Base-by-base conservation (phyloP, 2,329 filamentous ascomycete genomes). In the Alternaria postmessia region DNA sequence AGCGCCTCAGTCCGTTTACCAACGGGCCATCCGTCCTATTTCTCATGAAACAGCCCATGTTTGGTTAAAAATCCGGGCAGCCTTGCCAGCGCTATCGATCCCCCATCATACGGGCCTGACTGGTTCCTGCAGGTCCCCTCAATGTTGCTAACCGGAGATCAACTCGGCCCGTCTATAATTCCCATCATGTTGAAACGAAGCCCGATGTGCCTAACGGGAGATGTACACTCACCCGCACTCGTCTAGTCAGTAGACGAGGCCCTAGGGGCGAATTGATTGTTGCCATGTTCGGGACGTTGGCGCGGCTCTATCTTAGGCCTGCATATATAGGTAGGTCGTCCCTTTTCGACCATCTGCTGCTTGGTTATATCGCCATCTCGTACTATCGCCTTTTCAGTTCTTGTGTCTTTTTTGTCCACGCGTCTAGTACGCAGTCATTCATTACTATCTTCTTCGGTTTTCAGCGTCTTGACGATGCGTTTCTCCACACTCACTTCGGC, bases 361-460 rank as follows among this genome's bases (percentile, higher is more conserved):
- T 32, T 49, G 24, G 51, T 54, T 57, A 54, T 62, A 62, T 64
- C 53, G 58, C 44, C 57, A 49, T 54, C 63, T 65, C 48, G 58
- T 70, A 61, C 65, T 62, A 49, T 63, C 62, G 69, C 65, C 55
- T 63, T 41, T 62, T 57, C 62, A 18, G 49, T 63, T 66, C 57
- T 66, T 64, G 59, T 57, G 48, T 65, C 59, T 67, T 59, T 66
- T 70, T 59, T 62, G 64, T 64, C 42, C 55, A 59, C 66, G 72
- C 75, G 75, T 75, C 70, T 74, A 69, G 68, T 66, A 75, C 74
- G 72, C 73, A 67, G 68, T 68, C 72, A 68, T 47, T 75, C 72
- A 44, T 75, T 75, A 65, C 53, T 61, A 52, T 61, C 53, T 68
- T 68, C 55, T 64, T 59, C 36, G 24, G n/a, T 43, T 54, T 62